Percentiles rank a stretch among this genome's conserved stretches.
phyloP scores from a whole-genome alignment of 1,284 basidiomycete species.

The Trichosporon sp. region DNA sequence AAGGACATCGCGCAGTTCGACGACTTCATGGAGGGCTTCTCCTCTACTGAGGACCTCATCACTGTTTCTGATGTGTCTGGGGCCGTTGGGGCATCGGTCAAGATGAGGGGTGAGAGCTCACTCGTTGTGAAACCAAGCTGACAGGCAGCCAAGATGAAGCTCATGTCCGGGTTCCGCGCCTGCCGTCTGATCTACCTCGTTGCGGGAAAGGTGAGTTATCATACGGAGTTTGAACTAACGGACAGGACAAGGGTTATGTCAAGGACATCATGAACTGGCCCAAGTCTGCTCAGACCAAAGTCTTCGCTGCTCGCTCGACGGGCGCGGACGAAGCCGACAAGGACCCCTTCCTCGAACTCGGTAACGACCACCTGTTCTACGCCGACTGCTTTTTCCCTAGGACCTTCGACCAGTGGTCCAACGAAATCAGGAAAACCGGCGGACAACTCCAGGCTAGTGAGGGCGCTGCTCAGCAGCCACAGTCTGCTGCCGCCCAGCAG shows the following conservation, averaged over 20 bases:
- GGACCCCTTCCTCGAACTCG: conserved; percentile 37
- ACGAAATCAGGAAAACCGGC: background rate
- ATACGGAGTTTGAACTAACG: background rate
- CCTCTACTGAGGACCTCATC: conserved; percentile 60
- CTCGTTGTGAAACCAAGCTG: background rate
- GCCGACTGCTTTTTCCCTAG: conserved; percentile 31
- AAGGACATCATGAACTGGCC: background rate
- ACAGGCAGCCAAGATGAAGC: conserved; percentile 18
- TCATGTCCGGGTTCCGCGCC: conserved; percentile 22
- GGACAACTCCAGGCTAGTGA: conserved; percentile 4
- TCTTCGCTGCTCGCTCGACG: conserved; percentile 34
- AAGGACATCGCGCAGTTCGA: conserved; percentile 29
- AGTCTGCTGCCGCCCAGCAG: background rate
- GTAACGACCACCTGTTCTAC: conserved; percentile 32
- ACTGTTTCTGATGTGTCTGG: conserved; percentile 66
- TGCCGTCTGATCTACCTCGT: conserved; percentile 33
- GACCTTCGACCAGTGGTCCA: conserved; percentile 21
- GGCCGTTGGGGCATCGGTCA: conserved; percentile 54
- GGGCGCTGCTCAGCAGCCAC: background rate
- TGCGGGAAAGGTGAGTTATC: conserved; percentile 25
- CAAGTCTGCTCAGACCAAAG: conserved; percentile 21
- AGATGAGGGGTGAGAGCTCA: conserved; percentile 35
- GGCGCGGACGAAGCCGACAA: conserved; percentile 5
- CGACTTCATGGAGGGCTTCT: conserved; percentile 39
- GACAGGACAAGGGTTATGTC: conserved; percentile 28